These are phyloP conservation scores for Zymoseptoria ardabiliae DNA, from an alignment of 2,329 filamentous ascomycete species.

Conservation along the genomic window DNA sequence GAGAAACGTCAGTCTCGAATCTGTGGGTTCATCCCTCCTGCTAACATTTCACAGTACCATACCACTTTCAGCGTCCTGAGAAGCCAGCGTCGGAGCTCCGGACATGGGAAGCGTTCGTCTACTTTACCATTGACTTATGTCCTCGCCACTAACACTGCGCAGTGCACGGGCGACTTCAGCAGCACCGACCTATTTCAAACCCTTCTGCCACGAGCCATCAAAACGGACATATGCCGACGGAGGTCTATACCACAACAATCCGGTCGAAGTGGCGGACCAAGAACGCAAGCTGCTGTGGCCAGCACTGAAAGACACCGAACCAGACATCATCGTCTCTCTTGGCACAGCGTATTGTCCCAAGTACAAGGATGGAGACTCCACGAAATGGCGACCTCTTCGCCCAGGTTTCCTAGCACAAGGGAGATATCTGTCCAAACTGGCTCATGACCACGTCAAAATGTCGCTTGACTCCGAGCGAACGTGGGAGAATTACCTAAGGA, in stretches of 20 bases:
- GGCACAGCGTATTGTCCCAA: slow-evolving; percentile 14
- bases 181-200: slow-evolving; percentile 44
- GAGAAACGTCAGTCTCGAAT: no score
- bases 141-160: no score
- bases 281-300: slow-evolving; percentile 24
- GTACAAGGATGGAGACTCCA: background rate
- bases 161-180: slow-evolving; percentile 37
- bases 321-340: slow-evolving; percentile 23
- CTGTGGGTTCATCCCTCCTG: no score
- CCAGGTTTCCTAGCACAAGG: background rate
- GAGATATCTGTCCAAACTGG: background rate
- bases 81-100: no score
- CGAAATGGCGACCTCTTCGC: background rate
- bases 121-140: no score
- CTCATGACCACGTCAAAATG: background rate
- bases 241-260: slow-evolving; percentile 26
- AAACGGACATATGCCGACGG: slow-evolving; percentile 29
- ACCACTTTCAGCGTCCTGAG: no score
- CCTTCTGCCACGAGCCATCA: slow-evolving; percentile 38
- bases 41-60: no score
- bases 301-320: slow-evolving; percentile 4
- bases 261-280: slow-evolving; percentile 18
- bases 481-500: background rate
- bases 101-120: no score
- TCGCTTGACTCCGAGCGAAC: background rate